Base-by-base conservation (phyloP, 1,139 yeast species). In the Diutina neorugosa region DNA sequence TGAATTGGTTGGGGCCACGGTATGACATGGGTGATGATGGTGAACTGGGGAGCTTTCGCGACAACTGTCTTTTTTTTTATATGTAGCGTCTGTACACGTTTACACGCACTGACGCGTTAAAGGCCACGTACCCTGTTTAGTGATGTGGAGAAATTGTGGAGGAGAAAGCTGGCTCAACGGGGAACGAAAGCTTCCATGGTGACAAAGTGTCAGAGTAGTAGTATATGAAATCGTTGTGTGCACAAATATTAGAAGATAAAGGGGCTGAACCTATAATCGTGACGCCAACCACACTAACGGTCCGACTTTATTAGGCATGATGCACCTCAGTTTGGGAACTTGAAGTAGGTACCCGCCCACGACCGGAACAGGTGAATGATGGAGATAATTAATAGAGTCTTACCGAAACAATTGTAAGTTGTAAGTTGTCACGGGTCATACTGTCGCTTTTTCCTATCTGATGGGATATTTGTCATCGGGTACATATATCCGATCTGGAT, bases 11-110 rank as follows among this genome's bases (percentile, higher is more conserved):
- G n/a, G 56, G 60, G 6, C 61, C 62, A 19, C 62, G 55, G 55
- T 58, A 59, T 37, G 62, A 58, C 62, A 59, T 59, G n/a, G n/a
- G n/a, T 47, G 7, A 16, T 4, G 25, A 19, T 42, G 25, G 37
- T 11, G 14, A 31, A 31, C n/a, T 31, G 25, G 37, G n/a, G n/a
- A 31, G 37, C 37, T 31, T 31, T 31, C 37, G 37, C 37, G 37
- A 31, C n/a, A 31, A 31, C 37, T 31, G 37, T 31, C 37, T 31
- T 31, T 31, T 31, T 23, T 31, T 31, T 31, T 31, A 31, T 31
- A 31, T 14, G 37, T 31, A 31, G 12, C 6, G 37, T 9, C 37
- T 31, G 37, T 31, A 31, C 37, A 31, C 37, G 37, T 31, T 31
- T 31, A 31, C 37, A 31, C 37, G 37, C 37, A 31, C 37, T 31